Percentiles rank a stretch among this genome's conserved stretches.
These are phyloP conservation scores for Dioscorea zingiberensis DNA, from an alignment of 106 monocot species.

Conservation along the genomic window DNA sequence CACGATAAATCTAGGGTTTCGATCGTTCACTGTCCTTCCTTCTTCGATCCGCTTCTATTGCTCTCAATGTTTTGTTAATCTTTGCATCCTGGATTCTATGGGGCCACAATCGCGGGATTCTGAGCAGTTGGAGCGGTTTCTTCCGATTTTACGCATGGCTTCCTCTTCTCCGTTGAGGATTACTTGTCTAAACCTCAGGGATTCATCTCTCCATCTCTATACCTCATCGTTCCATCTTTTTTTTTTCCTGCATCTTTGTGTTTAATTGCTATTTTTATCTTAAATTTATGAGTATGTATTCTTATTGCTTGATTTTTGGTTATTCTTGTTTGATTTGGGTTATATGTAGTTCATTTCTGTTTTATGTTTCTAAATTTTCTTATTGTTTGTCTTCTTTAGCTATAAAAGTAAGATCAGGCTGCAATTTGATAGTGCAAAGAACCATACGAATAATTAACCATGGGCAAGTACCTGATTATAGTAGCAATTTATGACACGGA, in stretches of 20 bases:
- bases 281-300: not conserved
- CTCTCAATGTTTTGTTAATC: conserved; percentile 24
- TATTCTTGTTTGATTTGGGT: not conserved
- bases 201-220: conserved; percentile 8
- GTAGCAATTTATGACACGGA: too few species aligned
- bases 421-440: too few species aligned
- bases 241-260: not conserved
- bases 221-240: too few species aligned
- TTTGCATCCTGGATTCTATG: conserved; percentile 16
- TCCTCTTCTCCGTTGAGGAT: conserved; percentile 43
- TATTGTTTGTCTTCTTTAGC: too few species aligned
- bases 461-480: too few species aligned
- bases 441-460: too few species aligned
- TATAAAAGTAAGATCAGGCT: too few species aligned
- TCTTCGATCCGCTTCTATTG: conserved; percentile 12
- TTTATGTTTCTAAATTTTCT: too few species aligned
- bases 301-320: not conserved
- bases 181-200: conserved; percentile 61
- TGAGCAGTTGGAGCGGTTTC: conserved; percentile 19
- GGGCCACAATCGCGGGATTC: conserved; percentile 22
- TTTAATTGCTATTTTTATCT: too few species aligned
- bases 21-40: too few species aligned
- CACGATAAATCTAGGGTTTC: too few species aligned
- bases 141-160: conserved; percentile 23
- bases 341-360: not conserved